phyloP scores from a whole-genome alignment of 352 stramenopile genomes.

The Phytophthora pluvialis region DNA sequence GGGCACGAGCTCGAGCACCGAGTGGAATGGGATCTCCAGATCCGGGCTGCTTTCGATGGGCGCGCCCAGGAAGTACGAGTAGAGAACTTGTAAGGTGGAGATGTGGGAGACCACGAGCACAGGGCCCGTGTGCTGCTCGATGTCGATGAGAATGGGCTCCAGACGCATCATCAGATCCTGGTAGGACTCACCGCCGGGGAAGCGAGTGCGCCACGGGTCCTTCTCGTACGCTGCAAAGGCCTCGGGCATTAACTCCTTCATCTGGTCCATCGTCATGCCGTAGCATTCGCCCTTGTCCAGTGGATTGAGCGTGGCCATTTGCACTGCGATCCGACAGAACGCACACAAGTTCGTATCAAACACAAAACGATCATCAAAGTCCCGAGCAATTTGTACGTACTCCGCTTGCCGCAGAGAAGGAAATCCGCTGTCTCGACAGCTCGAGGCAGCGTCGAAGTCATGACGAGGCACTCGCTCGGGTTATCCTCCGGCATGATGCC shows the following conservation, averaged over 20 bases:
- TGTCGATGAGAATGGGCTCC: conserved; percentile 93
- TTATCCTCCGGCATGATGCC: conserved; percentile 50
- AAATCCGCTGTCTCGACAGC: conserved; percentile 79
- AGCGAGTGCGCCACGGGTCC: conserved; percentile 83
- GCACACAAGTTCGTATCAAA: conserved; percentile 17
- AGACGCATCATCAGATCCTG: conserved; percentile 94
- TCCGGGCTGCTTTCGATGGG: conserved; percentile 80
- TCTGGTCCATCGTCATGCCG: conserved; percentile 84
- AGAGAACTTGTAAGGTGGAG: conserved; percentile 86
- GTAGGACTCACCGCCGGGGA: conserved; percentile 93
- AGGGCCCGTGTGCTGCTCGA: conserved; percentile 88
- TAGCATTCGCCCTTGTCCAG: conserved; percentile 89
- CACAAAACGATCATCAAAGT: not conserved
- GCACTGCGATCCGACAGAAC: conserved; percentile 38
- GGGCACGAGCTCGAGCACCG: conserved; percentile 83
- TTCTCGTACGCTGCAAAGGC: conserved; percentile 69
- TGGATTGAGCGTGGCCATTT: conserved; percentile 85
- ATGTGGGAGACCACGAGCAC: conserved; percentile 89
- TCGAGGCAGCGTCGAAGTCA: conserved; percentile 84
- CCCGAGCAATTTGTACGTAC: conserved; percentile 38
- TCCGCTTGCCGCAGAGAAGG: conserved; percentile 45
- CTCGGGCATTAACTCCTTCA: conserved; percentile 75
- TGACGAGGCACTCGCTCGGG: conserved; percentile 60
- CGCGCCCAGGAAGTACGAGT: conserved; percentile 87
- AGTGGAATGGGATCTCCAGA: conserved; percentile 88